A percentile compares a stretch with the other conserved stretches of the same genome.
Evolutionary conservation across 306 rosid genomes (phyloP).

Genomic region (Boehmeria nivea): DNA sequence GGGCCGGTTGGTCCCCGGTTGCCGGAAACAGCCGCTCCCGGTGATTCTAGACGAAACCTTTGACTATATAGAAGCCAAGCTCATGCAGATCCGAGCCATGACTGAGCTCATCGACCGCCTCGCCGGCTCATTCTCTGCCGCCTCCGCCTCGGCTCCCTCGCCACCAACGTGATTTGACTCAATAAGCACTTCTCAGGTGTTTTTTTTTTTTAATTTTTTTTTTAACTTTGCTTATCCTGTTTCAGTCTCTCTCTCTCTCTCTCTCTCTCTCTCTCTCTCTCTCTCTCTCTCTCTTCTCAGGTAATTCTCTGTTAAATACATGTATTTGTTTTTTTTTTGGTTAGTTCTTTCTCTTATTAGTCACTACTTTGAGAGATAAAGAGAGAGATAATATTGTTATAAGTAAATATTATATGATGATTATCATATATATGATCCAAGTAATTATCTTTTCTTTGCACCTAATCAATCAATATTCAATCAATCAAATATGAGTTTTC

Average conservation of each 20-base stretch:
- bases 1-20: constrained; percentile 91
- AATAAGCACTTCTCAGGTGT: constrained; percentile 25
- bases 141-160: constrained; percentile 25
- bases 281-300: constrained; percentile 11
- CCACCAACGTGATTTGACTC: constrained; percentile 41
- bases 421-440: background rate
- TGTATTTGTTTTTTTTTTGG: too few relatives aligned
- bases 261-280: too few relatives aligned
- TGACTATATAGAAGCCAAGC: constrained; percentile 83
- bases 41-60: constrained; percentile 79
- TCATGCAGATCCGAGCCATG: constrained; percentile 98
- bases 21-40: constrained; percentile 75
- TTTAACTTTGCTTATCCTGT: too few relatives aligned
- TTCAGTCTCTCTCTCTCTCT: too few relatives aligned
- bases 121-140: constrained; percentile 28
- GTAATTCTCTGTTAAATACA: constrained; percentile 35
- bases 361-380: background rate
- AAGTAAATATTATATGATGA: background rate
- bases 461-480: too few relatives aligned
- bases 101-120: constrained; percentile 58
- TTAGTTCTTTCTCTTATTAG: background rate
- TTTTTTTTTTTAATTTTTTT: background rate
- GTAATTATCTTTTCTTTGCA: too few relatives aligned
- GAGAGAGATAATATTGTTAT: background rate
- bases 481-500: too few relatives aligned